phyloP scores from a whole-genome alignment of 2,329 filamentous ascomycete species.

The Colletotrichum orbiculare region DNA sequence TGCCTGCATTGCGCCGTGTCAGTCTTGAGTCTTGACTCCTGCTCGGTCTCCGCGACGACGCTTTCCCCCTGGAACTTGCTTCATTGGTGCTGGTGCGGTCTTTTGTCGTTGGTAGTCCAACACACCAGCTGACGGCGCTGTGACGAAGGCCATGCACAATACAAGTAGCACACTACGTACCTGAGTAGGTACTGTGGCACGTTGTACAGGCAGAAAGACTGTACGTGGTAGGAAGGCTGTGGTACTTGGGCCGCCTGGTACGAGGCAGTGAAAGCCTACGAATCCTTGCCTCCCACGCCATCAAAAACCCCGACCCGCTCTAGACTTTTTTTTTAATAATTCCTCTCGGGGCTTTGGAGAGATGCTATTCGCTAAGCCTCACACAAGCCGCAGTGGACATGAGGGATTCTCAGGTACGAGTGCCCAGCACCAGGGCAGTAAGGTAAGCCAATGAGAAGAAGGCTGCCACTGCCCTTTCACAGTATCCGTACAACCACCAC shows the following conservation, averaged over 20 bases:
- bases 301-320: slow-evolving; percentile 3
- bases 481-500: no score
- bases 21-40: no score
- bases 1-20: neutral
- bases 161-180: neutral
- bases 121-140: slow-evolving; percentile 19
- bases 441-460: neutral
- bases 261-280: slow-evolving; percentile 2
- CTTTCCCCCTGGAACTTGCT: slow-evolving; percentile 27
- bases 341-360: slow-evolving; percentile 33
- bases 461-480: no score
- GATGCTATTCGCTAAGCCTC: slow-evolving; percentile 4
- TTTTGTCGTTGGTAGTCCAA: slow-evolving; percentile 17
- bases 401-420: no score
- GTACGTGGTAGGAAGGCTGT: no score
- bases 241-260: neutral
- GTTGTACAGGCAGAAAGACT: no score
- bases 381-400: no score
- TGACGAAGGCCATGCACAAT: neutral
- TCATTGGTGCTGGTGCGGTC: slow-evolving; percentile 20
- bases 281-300: slow-evolving; percentile 25
- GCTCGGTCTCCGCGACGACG: slow-evolving; percentile 4
- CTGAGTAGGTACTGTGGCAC: no score
- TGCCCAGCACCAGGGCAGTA: no score
- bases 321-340: slow-evolving; percentile 3